Evolutionary conservation across 805 yeast genomes (phyloP), one percentile per base, ranked within the genome.

Genomic region (Candida loeiensis): DNA sequence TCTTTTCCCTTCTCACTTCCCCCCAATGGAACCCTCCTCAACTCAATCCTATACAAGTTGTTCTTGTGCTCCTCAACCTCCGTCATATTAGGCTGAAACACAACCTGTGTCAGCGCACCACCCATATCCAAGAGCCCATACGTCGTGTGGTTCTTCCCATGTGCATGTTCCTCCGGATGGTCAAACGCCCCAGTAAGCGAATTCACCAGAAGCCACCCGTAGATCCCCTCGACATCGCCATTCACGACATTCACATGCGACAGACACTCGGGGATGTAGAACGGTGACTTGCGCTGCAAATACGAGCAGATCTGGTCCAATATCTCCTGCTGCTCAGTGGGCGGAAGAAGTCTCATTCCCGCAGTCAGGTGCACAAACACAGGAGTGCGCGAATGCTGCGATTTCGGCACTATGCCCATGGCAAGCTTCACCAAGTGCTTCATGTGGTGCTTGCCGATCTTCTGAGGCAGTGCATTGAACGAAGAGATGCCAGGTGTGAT

Each of bases 311-410:
- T 64, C 27, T 62, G 60, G 12, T 60, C 64, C 41, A 80, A 51
- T 14, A 80, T 68, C 13, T 58, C 56, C 31, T 61, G 61, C 47
- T 74, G 80, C 25, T 75, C 74, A 9, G 66, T 61, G 1, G 81
- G 83, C 15, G 69, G 71, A 30, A 82, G 58, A 11, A 77, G 55
- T 32, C 87, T 58, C 79, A 81, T 73, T 0, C 86, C 86, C 0
- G 84, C 88, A 0, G 88, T 82, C 1, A 85, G 79, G 55, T 82
- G 86, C 5, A 82, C 54, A 47, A 79, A 81, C 1, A 82, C 66
- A 0, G 90, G 90, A 0, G 90, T 82, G 35, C 87, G 53, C 7
- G 51, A 51, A 37, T 76, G 80, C 53, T 80, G 85, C 13, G 77
- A 74, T 39, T 65, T 61, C 12, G 90, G 90, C 2, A 82, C 73